Evolutionary conservation across 208 protist genomes (phyloP).

Genomic region (Leishmania amazonensis): DNA sequence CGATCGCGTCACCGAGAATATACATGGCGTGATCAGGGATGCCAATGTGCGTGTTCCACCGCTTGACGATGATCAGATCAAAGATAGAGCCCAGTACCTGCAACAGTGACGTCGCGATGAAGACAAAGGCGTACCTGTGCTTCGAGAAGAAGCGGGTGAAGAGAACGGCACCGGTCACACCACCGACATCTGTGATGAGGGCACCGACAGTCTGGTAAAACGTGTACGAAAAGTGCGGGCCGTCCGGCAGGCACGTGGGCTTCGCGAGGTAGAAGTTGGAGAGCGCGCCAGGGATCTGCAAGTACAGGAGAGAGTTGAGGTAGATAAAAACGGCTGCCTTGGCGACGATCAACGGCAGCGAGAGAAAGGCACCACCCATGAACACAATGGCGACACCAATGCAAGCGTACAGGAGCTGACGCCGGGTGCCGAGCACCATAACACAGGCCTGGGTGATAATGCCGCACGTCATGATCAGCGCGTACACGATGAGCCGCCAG

Average conservation of each 20-base stretch:
- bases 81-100: conserved; percentile 42
- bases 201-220: conserved; percentile 55
- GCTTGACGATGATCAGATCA: conserved; percentile 57
- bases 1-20: conserved; percentile 65
- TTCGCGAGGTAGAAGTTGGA: conserved; percentile 53
- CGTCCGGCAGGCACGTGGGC: conserved; percentile 36
- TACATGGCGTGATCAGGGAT: conserved; percentile 56
- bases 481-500: conserved; percentile 45
- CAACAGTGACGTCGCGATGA: conserved; percentile 37
- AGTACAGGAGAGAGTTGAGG: conserved; percentile 47
- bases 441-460: conserved; percentile 40
- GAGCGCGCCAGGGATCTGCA: conserved; percentile 50
- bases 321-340: conserved; percentile 57
- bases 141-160: conserved; percentile 47
- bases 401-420: conserved; percentile 31
- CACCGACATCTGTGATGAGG: conserved; percentile 38
- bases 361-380: conserved; percentile 31
- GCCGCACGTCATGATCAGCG: conserved; percentile 37
- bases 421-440: conserved; percentile 35
- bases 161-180: conserved; percentile 27
- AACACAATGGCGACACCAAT: conserved; percentile 29
- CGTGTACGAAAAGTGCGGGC: conserved; percentile 58
- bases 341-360: conserved; percentile 53
- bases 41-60: conserved; percentile 43
- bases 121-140: conserved; percentile 41